phyloP scores from a whole-genome alignment of 306 rosid genomes.

The Casuarina glauca region DNA sequence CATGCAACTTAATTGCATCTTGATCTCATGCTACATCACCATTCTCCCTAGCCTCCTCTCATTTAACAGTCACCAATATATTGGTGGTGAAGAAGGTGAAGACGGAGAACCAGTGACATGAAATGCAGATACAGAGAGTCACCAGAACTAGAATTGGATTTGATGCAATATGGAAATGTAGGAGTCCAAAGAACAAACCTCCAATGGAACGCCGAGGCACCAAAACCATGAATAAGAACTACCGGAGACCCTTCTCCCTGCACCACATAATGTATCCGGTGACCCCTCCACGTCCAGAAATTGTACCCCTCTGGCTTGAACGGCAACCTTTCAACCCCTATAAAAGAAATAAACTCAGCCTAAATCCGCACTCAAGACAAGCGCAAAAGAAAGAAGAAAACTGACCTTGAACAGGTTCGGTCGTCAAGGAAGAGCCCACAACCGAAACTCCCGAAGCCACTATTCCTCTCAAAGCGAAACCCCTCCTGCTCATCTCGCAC shows the following conservation, averaged over 20 bases:
- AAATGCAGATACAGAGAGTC: neutral
- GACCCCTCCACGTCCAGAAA: conserved; percentile 94
- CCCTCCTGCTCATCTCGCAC: conserved; percentile 64
- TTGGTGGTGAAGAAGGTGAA: no score
- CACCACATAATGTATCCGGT: conserved; percentile 85
- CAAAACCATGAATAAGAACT: conserved; percentile 94
- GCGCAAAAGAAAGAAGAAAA: neutral
- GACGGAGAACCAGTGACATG: neutral
- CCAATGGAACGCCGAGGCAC: conserved; percentile 95
- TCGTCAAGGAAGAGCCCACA: conserved; percentile 51
- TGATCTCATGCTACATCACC: conserved; percentile 3
- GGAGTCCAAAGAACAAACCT: conserved; percentile 43
- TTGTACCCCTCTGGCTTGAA: conserved; percentile 75
- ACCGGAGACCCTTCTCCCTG: conserved; percentile 91
- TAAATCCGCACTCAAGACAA: neutral
- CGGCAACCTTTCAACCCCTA: conserved; percentile 67
- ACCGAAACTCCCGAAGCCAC: conserved; percentile 74
- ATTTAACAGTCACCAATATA: neutral
- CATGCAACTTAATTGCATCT: neutral
- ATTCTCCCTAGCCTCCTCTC: neutral
- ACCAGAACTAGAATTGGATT: neutral
- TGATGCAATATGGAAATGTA: neutral
- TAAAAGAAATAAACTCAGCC: conserved; percentile 20
- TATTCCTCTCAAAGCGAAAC: conserved; percentile 64
- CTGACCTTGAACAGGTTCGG: conserved; percentile 64